Percentiles rank a stretch among this genome's conserved stretches.
These are phyloP conservation scores for Epichloe aotearoae DNA, from an alignment of 2,329 filamentous ascomycete genomes.

Conservation along the genomic window DNA sequence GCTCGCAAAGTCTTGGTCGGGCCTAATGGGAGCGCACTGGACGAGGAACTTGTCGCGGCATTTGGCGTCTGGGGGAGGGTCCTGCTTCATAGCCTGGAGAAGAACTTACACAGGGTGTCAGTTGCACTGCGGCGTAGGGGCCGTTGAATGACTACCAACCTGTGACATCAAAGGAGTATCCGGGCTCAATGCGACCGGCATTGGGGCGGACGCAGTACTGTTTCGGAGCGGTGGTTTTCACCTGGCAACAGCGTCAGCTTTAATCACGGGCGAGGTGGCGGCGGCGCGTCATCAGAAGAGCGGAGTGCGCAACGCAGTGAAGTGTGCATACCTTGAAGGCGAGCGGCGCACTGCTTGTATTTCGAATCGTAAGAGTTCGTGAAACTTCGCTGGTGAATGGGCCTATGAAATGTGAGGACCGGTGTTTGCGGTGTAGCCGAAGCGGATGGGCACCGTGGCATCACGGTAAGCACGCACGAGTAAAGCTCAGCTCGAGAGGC, in stretches of 20 bases:
- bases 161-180: slow-evolving; percentile 81
- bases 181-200: slow-evolving; percentile 87
- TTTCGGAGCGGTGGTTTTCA: slow-evolving; percentile 98
- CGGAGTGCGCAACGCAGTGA: background rate
- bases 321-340: slow-evolving; percentile 52
- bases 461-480: slow-evolving; percentile 48
- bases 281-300: background rate
- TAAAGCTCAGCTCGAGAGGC: slow-evolving; percentile 83
- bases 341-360: slow-evolving; percentile 47
- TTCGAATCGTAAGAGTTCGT: slow-evolving; percentile 51
- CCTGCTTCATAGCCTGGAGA: slow-evolving; percentile 94
- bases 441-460: background rate
- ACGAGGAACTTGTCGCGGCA: slow-evolving; percentile 98
- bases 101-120: slow-evolving; percentile 47
- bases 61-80: slow-evolving; percentile 77
- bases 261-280: background rate
- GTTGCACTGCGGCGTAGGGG: background rate
- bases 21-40: slow-evolving; percentile 73
- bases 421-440: slow-evolving; percentile 1
- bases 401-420: slow-evolving; percentile 28
- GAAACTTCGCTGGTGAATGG: slow-evolving; percentile 55
- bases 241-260: slow-evolving; percentile 36
- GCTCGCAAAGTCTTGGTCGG: slow-evolving; percentile 72
- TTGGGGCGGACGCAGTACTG: slow-evolving; percentile 99
- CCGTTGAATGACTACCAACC: slow-evolving; percentile 34